phyloP scores from a whole-genome alignment of 306 rosid species.

The Prunus campanulata region DNA sequence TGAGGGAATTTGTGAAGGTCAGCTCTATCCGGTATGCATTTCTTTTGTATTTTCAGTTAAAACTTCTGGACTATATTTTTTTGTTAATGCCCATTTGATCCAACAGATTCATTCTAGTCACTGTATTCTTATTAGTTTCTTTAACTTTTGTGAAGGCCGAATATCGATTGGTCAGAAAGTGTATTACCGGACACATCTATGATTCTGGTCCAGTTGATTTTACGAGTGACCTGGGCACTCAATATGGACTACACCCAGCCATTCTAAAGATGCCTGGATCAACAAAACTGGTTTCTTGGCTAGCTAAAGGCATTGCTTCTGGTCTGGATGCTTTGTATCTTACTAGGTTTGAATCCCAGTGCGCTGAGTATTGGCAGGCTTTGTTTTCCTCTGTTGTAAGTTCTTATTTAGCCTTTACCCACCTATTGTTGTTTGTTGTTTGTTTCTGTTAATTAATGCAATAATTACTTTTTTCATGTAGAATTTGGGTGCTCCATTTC shows the following conservation, averaged over 20 bases:
- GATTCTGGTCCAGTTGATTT: slow-evolving; percentile 94
- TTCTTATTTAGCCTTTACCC: slow-evolving; percentile 12
- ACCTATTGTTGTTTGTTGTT: background rate
- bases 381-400: slow-evolving; percentile 87
- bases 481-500: slow-evolving; percentile 95
- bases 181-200: slow-evolving; percentile 76
- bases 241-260: slow-evolving; percentile 66
- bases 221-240: slow-evolving; percentile 87
- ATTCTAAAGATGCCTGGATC: slow-evolving; percentile 80
- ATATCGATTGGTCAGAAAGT: slow-evolving; percentile 66
- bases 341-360: slow-evolving; percentile 78
- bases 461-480: slow-evolving; percentile 24
- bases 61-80: background rate
- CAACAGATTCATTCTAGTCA: background rate
- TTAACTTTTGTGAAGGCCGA: slow-evolving; percentile 46
- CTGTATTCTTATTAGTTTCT: background rate
- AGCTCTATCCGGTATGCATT: slow-evolving; percentile 57
- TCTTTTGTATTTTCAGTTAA: slow-evolving; percentile 8
- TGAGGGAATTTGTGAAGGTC: slow-evolving; percentile 71
- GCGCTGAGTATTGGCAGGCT: slow-evolving; percentile 86
- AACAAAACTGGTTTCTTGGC: slow-evolving; percentile 76
- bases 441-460: slow-evolving; percentile 6
- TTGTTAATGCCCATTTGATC: background rate
- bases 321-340: slow-evolving; percentile 87
- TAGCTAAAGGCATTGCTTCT: slow-evolving; percentile 78